Conservation (phyloP, 345 rosid genomes). For the Murraya koenigii region DNA sequence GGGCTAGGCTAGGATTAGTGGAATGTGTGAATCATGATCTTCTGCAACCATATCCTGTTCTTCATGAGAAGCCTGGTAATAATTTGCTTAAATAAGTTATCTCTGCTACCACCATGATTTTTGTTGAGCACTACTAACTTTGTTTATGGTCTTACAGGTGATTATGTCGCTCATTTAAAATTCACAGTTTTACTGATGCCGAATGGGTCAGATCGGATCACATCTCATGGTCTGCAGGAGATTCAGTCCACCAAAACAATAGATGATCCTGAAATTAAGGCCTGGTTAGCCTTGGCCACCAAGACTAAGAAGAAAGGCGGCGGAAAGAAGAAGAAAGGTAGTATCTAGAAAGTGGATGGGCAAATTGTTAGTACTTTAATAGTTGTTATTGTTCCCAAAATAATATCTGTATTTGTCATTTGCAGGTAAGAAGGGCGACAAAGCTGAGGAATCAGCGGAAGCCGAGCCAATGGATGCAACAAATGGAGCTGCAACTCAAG, state of each 20-base stretch:
- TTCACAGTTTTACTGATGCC: slow-evolving; percentile 96
- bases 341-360: slow-evolving; percentile 22
- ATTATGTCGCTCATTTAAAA: slow-evolving; percentile 83
- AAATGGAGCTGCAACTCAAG: slow-evolving; percentile 42
- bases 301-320: slow-evolving; percentile 96
- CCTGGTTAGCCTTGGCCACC: slow-evolving; percentile 88
- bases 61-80: slow-evolving; percentile 91
- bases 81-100: background rate
- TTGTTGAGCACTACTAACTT: background rate
- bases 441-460: slow-evolving; percentile 52
- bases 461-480: slow-evolving; percentile 65
- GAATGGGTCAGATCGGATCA: slow-evolving; percentile 89
- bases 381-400: background rate
- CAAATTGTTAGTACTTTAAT: too few species aligned
- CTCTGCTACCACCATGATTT: background rate
- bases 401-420: background rate
- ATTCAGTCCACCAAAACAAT: slow-evolving; percentile 65
- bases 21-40: slow-evolving; percentile 98
- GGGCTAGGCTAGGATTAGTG: slow-evolving; percentile 87
- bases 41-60: slow-evolving; percentile 94
- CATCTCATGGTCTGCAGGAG: slow-evolving; percentile 78
- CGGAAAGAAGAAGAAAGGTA: slow-evolving; percentile 99
- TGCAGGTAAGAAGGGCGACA: slow-evolving; percentile 81
- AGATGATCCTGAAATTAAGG: slow-evolving; percentile 94
- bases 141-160: slow-evolving; percentile 49